Percentiles rank a stretch among this genome's conserved stretches.
These are phyloP conservation scores for Guyanaporus albipodus DNA, from an alignment of 768 basidiomycete genomes.

Conservation along the genomic window DNA sequence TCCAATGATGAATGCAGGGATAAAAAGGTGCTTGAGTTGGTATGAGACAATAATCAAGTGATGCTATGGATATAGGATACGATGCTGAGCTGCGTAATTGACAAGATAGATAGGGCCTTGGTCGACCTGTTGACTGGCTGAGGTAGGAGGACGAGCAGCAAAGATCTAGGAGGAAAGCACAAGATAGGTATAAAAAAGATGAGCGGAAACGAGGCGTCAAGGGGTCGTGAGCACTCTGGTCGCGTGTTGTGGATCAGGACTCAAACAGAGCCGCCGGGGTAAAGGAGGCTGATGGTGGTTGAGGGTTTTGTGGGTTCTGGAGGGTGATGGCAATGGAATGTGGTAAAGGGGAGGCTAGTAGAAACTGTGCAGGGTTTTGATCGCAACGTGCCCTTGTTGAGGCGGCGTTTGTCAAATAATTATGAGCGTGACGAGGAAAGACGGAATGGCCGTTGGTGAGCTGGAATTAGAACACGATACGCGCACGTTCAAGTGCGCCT, in stretches of 20 bases:
- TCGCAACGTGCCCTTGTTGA: constrained; percentile 72
- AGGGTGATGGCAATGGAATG: constrained; percentile 41
- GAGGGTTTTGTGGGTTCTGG: constrained; percentile 35
- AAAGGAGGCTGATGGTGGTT: constrained; percentile 33
- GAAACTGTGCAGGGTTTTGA: constrained; percentile 58
- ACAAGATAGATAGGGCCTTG: constrained; percentile 36
- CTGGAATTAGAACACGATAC: constrained; percentile 21
- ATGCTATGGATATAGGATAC: constrained; percentile 40
- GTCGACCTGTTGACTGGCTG: constrained; percentile 37
- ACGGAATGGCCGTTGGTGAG: constrained; percentile 15
- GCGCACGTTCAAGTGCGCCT: constrained; percentile 17
- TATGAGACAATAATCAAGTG: constrained; percentile 48
- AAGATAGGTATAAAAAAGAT: constrained; percentile 57
- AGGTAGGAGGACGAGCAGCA: constrained; percentile 35
- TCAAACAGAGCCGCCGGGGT: constrained; percentile 26
- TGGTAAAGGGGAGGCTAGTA: constrained; percentile 58
- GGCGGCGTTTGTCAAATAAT: constrained; percentile 48
- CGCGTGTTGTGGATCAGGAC: constrained; percentile 37
- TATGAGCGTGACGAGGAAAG: constrained; percentile 27
- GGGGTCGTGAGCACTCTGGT: constrained; percentile 52
- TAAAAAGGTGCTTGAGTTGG: constrained; percentile 42
- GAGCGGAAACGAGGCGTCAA: constrained; percentile 41
- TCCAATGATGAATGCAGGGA: constrained; percentile 44
- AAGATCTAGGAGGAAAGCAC: constrained; percentile 37
- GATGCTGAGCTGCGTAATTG: constrained; percentile 38